phyloP scores from a whole-genome alignment of 2,329 filamentous ascomycete genomes.

The Biscogniauxia mediterranea region DNA sequence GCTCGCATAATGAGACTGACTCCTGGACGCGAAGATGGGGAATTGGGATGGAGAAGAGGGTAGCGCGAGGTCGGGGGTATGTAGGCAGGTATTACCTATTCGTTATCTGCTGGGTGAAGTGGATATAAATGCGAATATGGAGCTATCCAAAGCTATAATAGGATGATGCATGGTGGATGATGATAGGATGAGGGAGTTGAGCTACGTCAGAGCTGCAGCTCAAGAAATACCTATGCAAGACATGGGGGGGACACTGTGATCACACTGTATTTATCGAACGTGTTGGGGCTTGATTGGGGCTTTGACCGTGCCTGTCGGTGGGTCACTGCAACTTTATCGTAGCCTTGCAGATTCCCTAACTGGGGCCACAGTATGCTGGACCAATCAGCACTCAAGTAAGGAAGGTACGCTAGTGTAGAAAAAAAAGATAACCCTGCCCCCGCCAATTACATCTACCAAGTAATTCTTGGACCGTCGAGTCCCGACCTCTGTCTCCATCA shows the following conservation, averaged over 20 bases:
- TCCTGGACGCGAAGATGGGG: constrained; percentile 5
- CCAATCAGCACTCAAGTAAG: too few species aligned
- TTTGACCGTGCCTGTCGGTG: not conserved
- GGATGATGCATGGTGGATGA: not conserved
- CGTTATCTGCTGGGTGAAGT: not conserved
- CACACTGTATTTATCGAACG: not conserved
- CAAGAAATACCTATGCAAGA: not conserved
- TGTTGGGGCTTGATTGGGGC: not conserved
- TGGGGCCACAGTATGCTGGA: too few species aligned
- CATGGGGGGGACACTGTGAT: not conserved
- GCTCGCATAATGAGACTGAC: constrained; percentile 22
- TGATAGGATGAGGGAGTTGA: constrained; percentile 5
- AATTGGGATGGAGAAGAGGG: constrained; percentile 3
- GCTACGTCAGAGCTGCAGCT: constrained; percentile 30
- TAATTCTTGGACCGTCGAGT: too few species aligned
- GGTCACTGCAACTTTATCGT: too few species aligned
- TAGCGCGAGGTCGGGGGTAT: constrained; percentile 1
- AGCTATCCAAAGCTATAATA: not conserved
- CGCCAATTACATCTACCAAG: too few species aligned
- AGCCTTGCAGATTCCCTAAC: not conserved
- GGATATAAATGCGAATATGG: not conserved
- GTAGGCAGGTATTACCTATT: not conserved
- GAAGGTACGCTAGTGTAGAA: too few species aligned
- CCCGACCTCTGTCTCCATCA: not conserved
- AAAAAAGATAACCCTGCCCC: too few species aligned